Evolutionary conservation across 1,139 yeast genomes (phyloP).

Genomic region (Blastobotrys proliferans): DNA sequence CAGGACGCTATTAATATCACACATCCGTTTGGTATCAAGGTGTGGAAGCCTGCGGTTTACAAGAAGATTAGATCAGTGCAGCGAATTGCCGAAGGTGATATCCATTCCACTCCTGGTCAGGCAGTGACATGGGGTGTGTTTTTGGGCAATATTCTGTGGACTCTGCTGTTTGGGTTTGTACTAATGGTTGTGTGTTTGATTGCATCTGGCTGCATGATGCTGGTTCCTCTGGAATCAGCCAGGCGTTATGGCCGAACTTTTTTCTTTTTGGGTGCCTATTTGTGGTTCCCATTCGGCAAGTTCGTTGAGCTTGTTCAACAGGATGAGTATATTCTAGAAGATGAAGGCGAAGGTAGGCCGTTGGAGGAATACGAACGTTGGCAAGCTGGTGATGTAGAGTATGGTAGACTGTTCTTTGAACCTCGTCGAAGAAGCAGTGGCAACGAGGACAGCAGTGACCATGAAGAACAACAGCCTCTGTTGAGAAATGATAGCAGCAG

Average conservation of each 20-base stretch:
- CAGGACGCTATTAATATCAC: conserved; percentile 95
- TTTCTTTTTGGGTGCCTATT: conserved; percentile 61
- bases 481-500: conserved; percentile 2
- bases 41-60: conserved; percentile 97
- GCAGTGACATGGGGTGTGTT: conserved; percentile 59
- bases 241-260: conserved; percentile 58
- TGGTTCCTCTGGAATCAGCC: conserved; percentile 40
- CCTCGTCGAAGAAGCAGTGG: conserved; percentile 35
- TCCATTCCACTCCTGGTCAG: conserved; percentile 67
- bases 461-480: conserved; percentile 7
- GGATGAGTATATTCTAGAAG: conserved; percentile 79
- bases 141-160: conserved; percentile 75
- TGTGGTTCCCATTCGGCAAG: conserved; percentile 85
- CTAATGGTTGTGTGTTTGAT: conserved; percentile 55
- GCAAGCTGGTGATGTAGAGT: conserved; percentile 65
- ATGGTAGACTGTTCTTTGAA: conserved; percentile 67
- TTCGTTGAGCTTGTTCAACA: conserved; percentile 76
- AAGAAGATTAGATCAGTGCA: conserved; percentile 92
- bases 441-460: neutral
- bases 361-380: conserved; percentile 82
- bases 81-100: conserved; percentile 86
- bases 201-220: conserved; percentile 43
- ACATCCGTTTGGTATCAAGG: conserved; percentile 96
- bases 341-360: conserved; percentile 82
- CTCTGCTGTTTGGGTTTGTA: conserved; percentile 63